These are phyloP conservation scores for Cryptococcus amylolentus DNA, from an alignment of 1,284 basidiomycete genomes.

Conservation along the genomic window DNA sequence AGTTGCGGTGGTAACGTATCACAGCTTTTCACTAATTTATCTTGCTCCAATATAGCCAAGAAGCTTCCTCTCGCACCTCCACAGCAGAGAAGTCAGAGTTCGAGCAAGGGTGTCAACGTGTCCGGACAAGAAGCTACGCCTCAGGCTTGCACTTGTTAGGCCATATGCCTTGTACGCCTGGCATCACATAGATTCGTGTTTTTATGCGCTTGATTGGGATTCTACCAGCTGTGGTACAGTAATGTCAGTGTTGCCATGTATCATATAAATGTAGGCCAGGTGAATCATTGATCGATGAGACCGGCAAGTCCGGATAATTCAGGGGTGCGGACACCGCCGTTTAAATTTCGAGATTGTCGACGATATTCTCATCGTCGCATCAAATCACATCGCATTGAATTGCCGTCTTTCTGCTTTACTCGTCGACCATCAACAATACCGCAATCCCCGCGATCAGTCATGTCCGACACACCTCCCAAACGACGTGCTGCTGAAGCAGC, in stretches of 20 bases:
- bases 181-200: not conserved
- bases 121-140: conserved; percentile 22
- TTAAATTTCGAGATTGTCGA: conserved; percentile 13
- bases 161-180: not conserved
- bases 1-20: conserved; percentile 6
- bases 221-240: not conserved
- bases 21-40: not conserved
- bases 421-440: not conserved
- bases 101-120: conserved; percentile 38
- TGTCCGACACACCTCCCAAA: conserved; percentile 29
- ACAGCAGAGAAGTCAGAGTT: conserved; percentile 15
- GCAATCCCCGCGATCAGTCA: not conserved
- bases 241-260: conserved; percentile 1
- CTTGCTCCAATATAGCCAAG: conserved; percentile 27
- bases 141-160: conserved; percentile 33
- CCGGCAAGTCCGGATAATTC: too few relatives aligned
- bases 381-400: not conserved
- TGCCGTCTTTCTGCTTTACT: not conserved
- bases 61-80: conserved; percentile 42
- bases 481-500: conserved; percentile 25
- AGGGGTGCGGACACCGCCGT: not conserved
- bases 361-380: not conserved
- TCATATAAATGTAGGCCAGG: not conserved
- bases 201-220: not conserved
- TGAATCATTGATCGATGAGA: too few relatives aligned